A percentile compares a stretch with the other conserved stretches of the same genome.
Evolutionary conservation across 371 early-diverging fungal species (phyloP).

Genomic region (Amoeboaphelidium occidentale): DNA sequence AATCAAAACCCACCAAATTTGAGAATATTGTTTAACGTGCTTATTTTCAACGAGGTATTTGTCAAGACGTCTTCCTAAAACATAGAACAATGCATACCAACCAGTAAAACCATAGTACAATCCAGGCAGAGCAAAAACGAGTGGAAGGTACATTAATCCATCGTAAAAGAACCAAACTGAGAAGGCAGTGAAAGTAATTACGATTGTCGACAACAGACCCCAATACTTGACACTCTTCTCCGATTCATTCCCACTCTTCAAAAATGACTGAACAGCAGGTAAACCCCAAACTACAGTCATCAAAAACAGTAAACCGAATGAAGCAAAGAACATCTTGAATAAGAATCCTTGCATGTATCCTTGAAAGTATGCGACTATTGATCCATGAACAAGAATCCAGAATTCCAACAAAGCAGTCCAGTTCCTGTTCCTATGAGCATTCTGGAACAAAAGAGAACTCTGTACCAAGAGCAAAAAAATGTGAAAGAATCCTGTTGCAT

Average conservation of each 20-base stretch:
- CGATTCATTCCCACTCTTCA: not conserved
- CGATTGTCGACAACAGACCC: not conserved
- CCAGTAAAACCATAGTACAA: not conserved
- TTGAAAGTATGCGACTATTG: not conserved
- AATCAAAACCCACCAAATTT: not conserved
- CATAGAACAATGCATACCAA: not conserved
- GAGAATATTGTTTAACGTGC: not conserved
- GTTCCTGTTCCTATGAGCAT: not conserved
- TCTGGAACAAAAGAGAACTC: not conserved
- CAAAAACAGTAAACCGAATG: not conserved
- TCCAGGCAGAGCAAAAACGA: not conserved
- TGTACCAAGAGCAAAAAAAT: not conserved
- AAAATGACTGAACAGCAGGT: not conserved
- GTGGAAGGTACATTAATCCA: not conserved
- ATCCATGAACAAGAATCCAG: not conserved
- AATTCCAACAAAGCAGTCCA: not conserved
- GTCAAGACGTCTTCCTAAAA: not conserved
- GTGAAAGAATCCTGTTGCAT: not conserved
- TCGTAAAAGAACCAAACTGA: not conserved
- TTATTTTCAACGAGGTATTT: not conserved
- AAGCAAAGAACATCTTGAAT: not conserved
- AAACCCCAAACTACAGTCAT: not conserved
- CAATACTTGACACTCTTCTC: not conserved
- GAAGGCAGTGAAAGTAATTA: not conserved
- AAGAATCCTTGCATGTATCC: not conserved